Conservation (phyloP, 2,329 filamentous ascomycete species). For the Ceratocystis destructans region DNA sequence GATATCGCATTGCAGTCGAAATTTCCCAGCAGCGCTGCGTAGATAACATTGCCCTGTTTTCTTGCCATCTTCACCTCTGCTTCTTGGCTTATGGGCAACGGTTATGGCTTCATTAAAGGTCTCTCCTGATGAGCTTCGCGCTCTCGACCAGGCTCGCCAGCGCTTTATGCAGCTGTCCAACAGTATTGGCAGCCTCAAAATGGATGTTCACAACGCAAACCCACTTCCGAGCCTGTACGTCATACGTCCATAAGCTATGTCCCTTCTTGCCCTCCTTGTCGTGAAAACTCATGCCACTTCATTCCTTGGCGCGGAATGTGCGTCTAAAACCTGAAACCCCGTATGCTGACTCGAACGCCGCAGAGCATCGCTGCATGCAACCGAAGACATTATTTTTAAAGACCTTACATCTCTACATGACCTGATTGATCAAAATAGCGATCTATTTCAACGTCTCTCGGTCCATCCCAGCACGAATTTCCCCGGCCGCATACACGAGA, state of each 20-base stretch:
- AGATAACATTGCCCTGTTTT: not conserved
- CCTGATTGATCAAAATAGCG: slow-evolving; percentile 49
- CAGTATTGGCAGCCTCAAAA: slow-evolving; percentile 51
- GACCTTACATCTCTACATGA: slow-evolving; percentile 55
- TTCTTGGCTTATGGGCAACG: not conserved
- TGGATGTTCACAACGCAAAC: slow-evolving; percentile 46
- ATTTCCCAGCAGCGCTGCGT: not conserved
- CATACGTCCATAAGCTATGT: not conserved
- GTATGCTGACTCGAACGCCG: not conserved
- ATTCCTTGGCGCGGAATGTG: not conserved
- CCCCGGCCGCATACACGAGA: slow-evolving; percentile 54
- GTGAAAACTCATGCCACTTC: not conserved
- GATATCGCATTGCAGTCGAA: not conserved
- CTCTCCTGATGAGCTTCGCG: slow-evolving; percentile 47
- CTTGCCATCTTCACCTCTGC: not conserved
- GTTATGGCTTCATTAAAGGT: slow-evolving; percentile 35
- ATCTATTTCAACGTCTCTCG: slow-evolving; percentile 55
- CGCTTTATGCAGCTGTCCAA: slow-evolving; percentile 54
- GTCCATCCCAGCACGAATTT: slow-evolving; percentile 65
- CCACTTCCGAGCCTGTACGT: slow-evolving; percentile 54
- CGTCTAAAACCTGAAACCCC: not conserved
- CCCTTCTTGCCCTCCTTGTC: too few species aligned
- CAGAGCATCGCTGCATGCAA: slow-evolving; percentile 60
- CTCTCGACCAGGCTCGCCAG: slow-evolving; percentile 56
- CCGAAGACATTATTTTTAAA: slow-evolving; percentile 54